Conservation (phyloP, 148 eudicot species). For the Camellia granthamiana region DNA sequence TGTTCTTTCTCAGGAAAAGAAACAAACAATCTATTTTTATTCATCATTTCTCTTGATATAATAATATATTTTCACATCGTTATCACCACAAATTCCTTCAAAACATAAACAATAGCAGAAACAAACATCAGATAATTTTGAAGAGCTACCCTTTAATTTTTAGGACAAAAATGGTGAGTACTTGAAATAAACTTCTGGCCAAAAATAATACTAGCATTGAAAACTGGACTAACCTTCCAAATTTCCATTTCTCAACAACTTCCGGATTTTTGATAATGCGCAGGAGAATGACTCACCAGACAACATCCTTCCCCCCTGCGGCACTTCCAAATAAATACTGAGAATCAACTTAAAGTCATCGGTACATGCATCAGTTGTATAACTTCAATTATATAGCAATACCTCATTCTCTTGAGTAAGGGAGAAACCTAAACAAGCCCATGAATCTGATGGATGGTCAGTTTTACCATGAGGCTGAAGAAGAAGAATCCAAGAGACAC, state of each 20-base stretch:
- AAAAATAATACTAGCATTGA: not conserved
- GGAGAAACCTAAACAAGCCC: constrained; percentile 58
- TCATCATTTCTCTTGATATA: not conserved
- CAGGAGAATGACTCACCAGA: constrained; percentile 44
- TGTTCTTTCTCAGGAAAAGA: not conserved
- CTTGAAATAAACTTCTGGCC: not conserved
- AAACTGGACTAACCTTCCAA: constrained; percentile 41
- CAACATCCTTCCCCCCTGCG: constrained; percentile 40
- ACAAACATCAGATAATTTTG: too few relatives aligned
- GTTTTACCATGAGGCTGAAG: constrained; percentile 49
- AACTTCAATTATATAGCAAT: not conserved
- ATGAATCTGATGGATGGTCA: constrained; percentile 31
- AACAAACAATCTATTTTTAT: too few relatives aligned
- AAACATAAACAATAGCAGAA: not conserved
- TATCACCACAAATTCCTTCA: not conserved
- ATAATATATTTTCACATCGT: not conserved
- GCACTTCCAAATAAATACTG: constrained; percentile 3
- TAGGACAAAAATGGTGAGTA: not conserved
- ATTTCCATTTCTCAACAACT: constrained; percentile 38
- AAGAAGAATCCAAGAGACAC: constrained; percentile 58
- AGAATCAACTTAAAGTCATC: not conserved
- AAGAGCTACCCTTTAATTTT: not conserved
- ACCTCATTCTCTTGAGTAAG: constrained; percentile 64
- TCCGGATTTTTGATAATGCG: constrained; percentile 44
- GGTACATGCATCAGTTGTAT: not conserved